Base-by-base conservation (phyloP, 192 early-diverging fungal genomes). In the Podila minutissima region DNA sequence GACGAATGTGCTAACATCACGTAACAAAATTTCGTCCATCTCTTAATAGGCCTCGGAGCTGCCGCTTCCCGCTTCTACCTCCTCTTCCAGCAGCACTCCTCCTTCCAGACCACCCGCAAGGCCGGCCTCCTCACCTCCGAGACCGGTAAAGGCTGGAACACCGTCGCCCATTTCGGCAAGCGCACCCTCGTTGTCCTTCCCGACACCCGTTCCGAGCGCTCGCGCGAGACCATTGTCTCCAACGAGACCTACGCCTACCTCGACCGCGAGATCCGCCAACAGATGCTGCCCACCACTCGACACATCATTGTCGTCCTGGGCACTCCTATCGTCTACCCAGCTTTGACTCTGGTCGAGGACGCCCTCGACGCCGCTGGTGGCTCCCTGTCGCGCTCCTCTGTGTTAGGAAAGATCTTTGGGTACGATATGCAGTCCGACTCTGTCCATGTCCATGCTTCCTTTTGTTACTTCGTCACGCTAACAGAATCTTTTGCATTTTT, bases 31-130 rank as follows among this genome's bases (percentile, higher is more conserved):
- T 33, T 2, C 6, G 6, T 33, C 5, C 3, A 33, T 33, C 33
- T 33, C 33, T 33, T 7, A 4, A 33, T 7, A 85, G 86, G 75
- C 17, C 69, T 95, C 67, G 90, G 88, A 74, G 83, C 88, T 31
- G 83, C 90, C 46, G 94, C 94, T 9, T 83, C 87, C 63, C 89
- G 91, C 29, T 94, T 93, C 84, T 95, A 93, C 87, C 87, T 91
- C 62, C 76, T 97, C 67, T 97, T 93, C 89, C 95, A 97, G 85
- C 92, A 91, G 3, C 93, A 95, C 71, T 89, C 92, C 22, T 94
- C 87, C 24, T 71, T 88, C 37, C 70, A 85, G 29, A 72, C 88
- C 55, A 89, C 89, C 11, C 53, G 75, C 22, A 76, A 89, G 49
- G 88, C 94, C 65, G 91, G 83, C 74, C 89, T 89, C 84, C 81